Evolutionary conservation across 352 stramenopile genomes (phyloP).

Genomic region (Hyaloperonospora arabidopsidis): DNA sequence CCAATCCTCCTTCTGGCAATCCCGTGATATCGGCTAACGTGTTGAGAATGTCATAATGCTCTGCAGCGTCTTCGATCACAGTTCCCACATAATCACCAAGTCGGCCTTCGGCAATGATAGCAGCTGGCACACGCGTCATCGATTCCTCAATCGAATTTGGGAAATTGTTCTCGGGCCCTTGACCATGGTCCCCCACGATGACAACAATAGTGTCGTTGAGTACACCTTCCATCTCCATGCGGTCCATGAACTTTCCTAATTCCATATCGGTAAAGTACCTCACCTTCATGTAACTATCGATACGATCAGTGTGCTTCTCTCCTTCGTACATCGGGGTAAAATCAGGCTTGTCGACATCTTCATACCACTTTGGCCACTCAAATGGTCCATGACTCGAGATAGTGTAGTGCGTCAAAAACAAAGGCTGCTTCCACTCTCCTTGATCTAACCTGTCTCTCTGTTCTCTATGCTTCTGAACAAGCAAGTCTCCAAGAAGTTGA

Average conservation of each 20-base stretch:
- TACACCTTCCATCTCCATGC: slow-evolving; percentile 8
- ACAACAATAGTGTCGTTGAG: slow-evolving; percentile 9
- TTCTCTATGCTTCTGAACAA: slow-evolving; percentile 28
- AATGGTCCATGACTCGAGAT: slow-evolving; percentile 43
- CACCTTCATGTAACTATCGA: slow-evolving; percentile 8
- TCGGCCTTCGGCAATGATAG: slow-evolving; percentile 11
- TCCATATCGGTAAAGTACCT: slow-evolving; percentile 7
- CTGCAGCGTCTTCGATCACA: slow-evolving; percentile 9
- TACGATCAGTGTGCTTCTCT: not conserved
- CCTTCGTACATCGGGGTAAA: slow-evolving; percentile 24
- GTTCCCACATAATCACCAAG: slow-evolving; percentile 4
- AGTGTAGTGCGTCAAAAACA: slow-evolving; percentile 44
- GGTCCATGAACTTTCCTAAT: slow-evolving; percentile 9
- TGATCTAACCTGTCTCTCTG: slow-evolving; percentile 16
- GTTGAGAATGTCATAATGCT: slow-evolving; percentile 18
- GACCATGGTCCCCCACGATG: slow-evolving; percentile 4
- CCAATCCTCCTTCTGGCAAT: slow-evolving; percentile 3
- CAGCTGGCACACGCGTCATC: slow-evolving; percentile 4
- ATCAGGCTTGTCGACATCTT: slow-evolving; percentile 23
- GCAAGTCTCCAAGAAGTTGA: slow-evolving; percentile 31
- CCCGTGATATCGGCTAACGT: slow-evolving; percentile 12
- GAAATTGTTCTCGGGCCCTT: not conserved
- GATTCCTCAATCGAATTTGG: slow-evolving; percentile 2
- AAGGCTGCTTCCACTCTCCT: slow-evolving; percentile 25
- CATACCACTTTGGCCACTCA: slow-evolving; percentile 29